Evolutionary conservation across 345 rosid species (phyloP).

Genomic region (Triadica sebifera): DNA sequence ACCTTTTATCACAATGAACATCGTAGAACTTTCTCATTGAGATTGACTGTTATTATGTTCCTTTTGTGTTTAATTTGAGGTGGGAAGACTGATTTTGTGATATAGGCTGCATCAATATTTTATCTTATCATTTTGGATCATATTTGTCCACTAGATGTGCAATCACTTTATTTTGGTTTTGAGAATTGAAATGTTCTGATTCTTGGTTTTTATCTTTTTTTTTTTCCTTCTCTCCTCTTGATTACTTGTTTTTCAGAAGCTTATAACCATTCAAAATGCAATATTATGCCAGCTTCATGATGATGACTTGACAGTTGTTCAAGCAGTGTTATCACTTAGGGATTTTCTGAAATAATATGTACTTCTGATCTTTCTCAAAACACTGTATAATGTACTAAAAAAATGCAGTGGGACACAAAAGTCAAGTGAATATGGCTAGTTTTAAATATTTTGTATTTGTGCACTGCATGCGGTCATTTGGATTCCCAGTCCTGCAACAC

Average conservation of each 20-base stretch:
- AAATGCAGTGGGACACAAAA: constrained; percentile 47
- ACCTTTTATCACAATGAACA: too few species aligned
- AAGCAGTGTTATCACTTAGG: constrained; percentile 64
- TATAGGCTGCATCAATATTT: too few species aligned
- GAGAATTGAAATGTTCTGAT: neutral
- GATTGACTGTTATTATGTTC: too few species aligned
- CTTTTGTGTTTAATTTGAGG: too few species aligned
- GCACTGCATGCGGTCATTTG: neutral
- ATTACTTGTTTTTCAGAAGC: constrained; percentile 46
- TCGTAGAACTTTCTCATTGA: too few species aligned
- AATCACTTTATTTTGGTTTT: neutral
- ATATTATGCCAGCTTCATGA: constrained; percentile 69
- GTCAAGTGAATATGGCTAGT: constrained; percentile 47
- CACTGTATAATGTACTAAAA: constrained; percentile 47
- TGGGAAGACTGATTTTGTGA: too few species aligned
- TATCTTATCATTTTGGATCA: neutral
- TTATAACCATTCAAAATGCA: constrained; percentile 60
- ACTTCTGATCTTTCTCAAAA: constrained; percentile 56
- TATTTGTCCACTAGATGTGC: neutral
- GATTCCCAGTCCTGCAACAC: neutral
- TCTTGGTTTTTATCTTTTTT: neutral
- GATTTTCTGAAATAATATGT: constrained; percentile 49
- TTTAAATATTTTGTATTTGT: constrained; percentile 5
- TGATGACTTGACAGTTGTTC: constrained; percentile 76
- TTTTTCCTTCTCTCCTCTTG: neutral